These are phyloP conservation scores for Jamesozyma gamospora DNA, from an alignment of 805 yeast species.

Conservation along the genomic window DNA sequence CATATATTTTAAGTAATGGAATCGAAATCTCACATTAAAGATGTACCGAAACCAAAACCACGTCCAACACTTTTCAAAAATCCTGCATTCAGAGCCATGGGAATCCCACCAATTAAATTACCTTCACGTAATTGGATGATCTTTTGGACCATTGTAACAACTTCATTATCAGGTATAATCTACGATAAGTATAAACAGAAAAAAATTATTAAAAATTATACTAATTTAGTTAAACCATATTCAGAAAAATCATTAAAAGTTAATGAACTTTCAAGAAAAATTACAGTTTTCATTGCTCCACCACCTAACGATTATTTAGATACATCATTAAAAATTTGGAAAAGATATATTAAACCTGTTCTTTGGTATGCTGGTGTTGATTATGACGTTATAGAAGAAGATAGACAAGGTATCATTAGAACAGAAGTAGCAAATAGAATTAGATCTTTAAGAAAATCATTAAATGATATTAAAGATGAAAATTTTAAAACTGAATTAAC, in stretches of 20 bases:
- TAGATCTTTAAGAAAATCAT: slow-evolving; percentile 52
- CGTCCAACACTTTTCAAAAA: not conserved
- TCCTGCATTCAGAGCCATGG: slow-evolving; percentile 67
- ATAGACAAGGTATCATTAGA: slow-evolving; percentile 84
- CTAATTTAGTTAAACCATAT: slow-evolving; percentile 44
- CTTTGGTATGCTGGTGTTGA: slow-evolving; percentile 78
- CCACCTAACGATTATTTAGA: slow-evolving; percentile 89
- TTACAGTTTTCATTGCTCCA: slow-evolving; percentile 84
- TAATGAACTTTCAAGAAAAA: slow-evolving; percentile 55
- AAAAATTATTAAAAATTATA: slow-evolving; percentile 53
- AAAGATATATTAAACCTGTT: slow-evolving; percentile 76
- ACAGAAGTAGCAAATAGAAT: slow-evolving; percentile 71
- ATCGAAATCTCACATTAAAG: too few relatives aligned
- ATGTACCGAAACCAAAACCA: not conserved
- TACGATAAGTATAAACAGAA: slow-evolving; percentile 74
- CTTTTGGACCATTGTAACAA: slow-evolving; percentile 64
- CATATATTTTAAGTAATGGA: too few relatives aligned
- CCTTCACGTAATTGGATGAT: slow-evolving; percentile 93
- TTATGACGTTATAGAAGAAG: slow-evolving; percentile 65
- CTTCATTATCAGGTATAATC: slow-evolving; percentile 60
- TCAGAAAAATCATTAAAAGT: slow-evolving; percentile 42
- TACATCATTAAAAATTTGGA: slow-evolving; percentile 60
- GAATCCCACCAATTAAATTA: slow-evolving; percentile 62
- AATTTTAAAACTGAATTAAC: slow-evolving; percentile 17
- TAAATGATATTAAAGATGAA: slow-evolving; percentile 15